A percentile compares a stretch with the other conserved stretches of the same genome.
These are phyloP conservation scores for Xylariaceae sp. DNA, from an alignment of 2,329 filamentous ascomycete genomes.

Conservation along the genomic window DNA sequence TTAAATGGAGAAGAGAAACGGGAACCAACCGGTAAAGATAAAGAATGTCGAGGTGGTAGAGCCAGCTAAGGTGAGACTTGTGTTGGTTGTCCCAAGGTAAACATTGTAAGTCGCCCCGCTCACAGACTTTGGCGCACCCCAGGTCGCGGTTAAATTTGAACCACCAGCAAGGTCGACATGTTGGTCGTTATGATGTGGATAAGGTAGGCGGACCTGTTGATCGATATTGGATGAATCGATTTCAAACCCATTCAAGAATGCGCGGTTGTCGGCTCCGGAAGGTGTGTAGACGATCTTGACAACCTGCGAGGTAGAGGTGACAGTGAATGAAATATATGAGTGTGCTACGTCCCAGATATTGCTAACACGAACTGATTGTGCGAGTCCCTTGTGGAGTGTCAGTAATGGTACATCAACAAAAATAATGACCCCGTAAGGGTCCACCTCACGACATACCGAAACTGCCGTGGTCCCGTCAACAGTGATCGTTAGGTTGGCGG, in stretches of 20 bases:
- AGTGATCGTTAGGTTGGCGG: slow-evolving; percentile 24
- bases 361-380: slow-evolving; percentile 28
- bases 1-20: not conserved
- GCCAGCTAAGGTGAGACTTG: slow-evolving; percentile 14
- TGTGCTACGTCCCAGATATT: slow-evolving; percentile 32
- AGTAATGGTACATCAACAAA: not conserved
- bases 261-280: slow-evolving; percentile 18
- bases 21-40: not conserved
- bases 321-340: slow-evolving; percentile 28
- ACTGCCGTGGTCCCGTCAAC: slow-evolving; percentile 22
- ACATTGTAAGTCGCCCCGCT: slow-evolving; percentile 26
- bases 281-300: slow-evolving; percentile 28
- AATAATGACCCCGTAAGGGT: not conserved
- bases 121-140: slow-evolving; percentile 22
- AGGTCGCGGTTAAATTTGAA: slow-evolving; percentile 18
- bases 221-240: slow-evolving; percentile 26
- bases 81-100: slow-evolving; percentile 23
- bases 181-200: slow-evolving; percentile 30
- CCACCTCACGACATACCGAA: not conserved
- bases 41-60: slow-evolving; percentile 9
- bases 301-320: slow-evolving; percentile 14
- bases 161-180: slow-evolving; percentile 20
- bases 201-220: slow-evolving; percentile 28
- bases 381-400: slow-evolving; percentile 5
- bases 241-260: slow-evolving; percentile 33